Conservation (phyloP, 768 basidiomycete genomes). For the Suillus hirtellus region DNA sequence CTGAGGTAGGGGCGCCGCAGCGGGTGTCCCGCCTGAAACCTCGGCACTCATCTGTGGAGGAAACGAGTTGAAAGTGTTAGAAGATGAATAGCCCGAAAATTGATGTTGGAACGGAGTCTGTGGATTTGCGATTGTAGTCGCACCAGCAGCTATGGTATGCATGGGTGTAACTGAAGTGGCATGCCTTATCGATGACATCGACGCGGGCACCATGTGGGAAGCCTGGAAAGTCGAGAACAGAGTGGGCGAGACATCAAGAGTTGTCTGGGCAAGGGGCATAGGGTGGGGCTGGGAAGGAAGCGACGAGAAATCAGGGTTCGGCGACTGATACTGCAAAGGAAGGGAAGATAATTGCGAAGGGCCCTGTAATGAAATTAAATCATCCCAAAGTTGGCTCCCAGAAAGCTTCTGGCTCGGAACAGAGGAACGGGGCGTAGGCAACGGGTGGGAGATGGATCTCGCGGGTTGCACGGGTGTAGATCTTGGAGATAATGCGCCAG, state of each 20-base stretch:
- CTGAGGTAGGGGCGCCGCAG: not conserved
- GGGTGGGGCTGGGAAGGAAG: constrained; percentile 20
- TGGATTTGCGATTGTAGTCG: constrained; percentile 9
- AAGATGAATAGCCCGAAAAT: constrained; percentile 17
- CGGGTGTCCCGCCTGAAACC: not conserved
- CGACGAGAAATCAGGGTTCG: constrained; percentile 1
- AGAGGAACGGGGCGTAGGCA: constrained; percentile 15
- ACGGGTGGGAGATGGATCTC: constrained; percentile 40
- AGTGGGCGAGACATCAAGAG: constrained; percentile 13
- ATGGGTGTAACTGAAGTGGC: constrained; percentile 15
- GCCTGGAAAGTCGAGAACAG: constrained; percentile 24
- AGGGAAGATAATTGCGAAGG: constrained; percentile 42
- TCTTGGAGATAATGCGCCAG: constrained; percentile 15
- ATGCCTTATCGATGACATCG: constrained; percentile 3
- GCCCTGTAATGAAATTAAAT: constrained; percentile 50
- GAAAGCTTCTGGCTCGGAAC: constrained; percentile 21
- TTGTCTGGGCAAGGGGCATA: constrained; percentile 13
- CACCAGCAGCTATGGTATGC: constrained; percentile 25
- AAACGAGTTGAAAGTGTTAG: constrained; percentile 10
- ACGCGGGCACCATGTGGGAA: constrained; percentile 11
- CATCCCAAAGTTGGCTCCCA: constrained; percentile 56
- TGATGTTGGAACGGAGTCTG: constrained; percentile 32
- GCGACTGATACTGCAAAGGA: constrained; percentile 43
- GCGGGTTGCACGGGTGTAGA: constrained; percentile 13
- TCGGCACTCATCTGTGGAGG: not conserved